Percentiles rank a stretch among this genome's conserved stretches.
phyloP scores from a whole-genome alignment of 305 asterid species.

The Solanum chacoense region DNA sequence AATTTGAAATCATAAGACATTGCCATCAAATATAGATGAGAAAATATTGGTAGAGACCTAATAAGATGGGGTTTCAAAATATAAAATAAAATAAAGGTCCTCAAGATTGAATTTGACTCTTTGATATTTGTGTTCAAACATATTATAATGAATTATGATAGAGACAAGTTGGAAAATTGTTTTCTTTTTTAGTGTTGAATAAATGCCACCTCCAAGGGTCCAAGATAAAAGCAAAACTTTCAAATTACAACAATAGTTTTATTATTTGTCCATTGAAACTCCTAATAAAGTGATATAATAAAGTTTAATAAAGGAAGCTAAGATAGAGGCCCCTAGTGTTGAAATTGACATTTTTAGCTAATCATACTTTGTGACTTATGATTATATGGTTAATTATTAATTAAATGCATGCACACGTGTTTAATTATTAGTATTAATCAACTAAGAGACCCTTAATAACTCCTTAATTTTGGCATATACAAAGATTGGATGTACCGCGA shows the following conservation, averaged over 20 bases:
- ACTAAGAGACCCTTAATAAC: background rate
- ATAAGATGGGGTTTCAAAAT: constrained; percentile 2
- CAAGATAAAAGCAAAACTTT: background rate
- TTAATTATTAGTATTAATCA: background rate
- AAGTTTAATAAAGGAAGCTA: constrained; percentile 3
- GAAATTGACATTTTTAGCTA: constrained; percentile 4
- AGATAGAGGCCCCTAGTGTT: background rate
- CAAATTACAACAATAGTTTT: background rate
- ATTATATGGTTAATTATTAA: background rate
- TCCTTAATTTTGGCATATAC: background rate
- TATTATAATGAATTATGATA: constrained; percentile 17
- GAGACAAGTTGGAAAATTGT: background rate
- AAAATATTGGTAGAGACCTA: constrained; percentile 4
- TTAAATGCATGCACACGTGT: background rate
- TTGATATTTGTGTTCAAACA: constrained; percentile 19
- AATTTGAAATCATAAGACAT: constrained; percentile 11
- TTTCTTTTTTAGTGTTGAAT: background rate
- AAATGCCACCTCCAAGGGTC: constrained; percentile 21
- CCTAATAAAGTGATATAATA: background rate
- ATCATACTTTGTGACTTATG: background rate
- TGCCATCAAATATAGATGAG: constrained; percentile 9
- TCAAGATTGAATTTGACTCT: constrained; percentile 21
- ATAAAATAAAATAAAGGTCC: background rate
- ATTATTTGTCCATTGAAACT: constrained; percentile 1
- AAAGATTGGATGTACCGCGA: background rate